Conservation (phyloP, 768 basidiomycete species). For the Cubamyces lactineus region DNA sequence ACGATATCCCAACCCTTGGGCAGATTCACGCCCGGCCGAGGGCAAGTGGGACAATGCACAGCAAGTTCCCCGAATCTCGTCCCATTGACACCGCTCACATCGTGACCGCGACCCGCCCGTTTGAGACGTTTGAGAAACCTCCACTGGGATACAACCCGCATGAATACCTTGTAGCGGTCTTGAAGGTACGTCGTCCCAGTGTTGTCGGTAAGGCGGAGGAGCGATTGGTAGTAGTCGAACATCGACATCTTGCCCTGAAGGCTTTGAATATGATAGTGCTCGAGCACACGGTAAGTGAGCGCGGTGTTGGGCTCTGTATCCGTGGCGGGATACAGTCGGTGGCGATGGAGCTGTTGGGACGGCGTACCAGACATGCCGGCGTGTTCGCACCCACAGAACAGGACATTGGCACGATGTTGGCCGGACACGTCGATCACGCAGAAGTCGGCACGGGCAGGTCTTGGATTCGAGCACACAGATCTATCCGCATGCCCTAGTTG, state of each 20-base stretch:
- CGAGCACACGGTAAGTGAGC: neutral
- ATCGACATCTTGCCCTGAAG: slow-evolving; percentile 39
- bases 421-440: slow-evolving; percentile 4
- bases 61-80: slow-evolving; percentile 22
- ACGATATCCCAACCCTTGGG: slow-evolving; percentile 24
- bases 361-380: no score
- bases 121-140: slow-evolving; percentile 26
- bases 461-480: neutral
- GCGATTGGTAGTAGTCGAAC: slow-evolving; percentile 37
- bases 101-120: slow-evolving; percentile 27
- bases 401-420: neutral
- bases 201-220: slow-evolving; percentile 36
- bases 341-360: neutral
- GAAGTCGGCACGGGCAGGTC: neutral
- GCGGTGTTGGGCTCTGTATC: neutral
- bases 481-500: slow-evolving; percentile 1
- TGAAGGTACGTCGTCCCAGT: slow-evolving; percentile 24
- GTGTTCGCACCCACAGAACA: slow-evolving; percentile 6
- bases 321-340: neutral
- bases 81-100: slow-evolving; percentile 12
- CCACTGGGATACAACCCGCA: slow-evolving; percentile 20
- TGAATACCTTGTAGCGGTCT: slow-evolving; percentile 24
- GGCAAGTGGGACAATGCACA: slow-evolving; percentile 31
- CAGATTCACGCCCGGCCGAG: slow-evolving; percentile 25
- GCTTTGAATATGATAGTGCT: slow-evolving; percentile 33